Conservation (phyloP, 768 basidiomycete species). For the Plicaturopsis crispa region DNA sequence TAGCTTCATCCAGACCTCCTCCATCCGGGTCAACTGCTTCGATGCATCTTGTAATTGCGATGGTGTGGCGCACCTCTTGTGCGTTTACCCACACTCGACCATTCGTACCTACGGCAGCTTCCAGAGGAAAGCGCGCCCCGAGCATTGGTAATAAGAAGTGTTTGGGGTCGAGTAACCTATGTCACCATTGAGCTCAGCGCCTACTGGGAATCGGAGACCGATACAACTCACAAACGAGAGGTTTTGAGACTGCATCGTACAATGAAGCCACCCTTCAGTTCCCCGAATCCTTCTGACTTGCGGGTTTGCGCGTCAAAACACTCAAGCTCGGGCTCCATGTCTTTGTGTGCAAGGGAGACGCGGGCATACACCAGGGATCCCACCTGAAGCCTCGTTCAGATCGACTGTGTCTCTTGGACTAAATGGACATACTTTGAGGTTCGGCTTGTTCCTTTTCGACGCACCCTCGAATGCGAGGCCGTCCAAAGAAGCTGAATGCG, state of each 20-base stretch:
- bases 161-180: conserved; percentile 70
- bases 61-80: conserved; percentile 64
- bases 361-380: conserved; percentile 89
- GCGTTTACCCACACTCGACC: conserved; percentile 87
- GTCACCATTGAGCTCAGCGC: neutral
- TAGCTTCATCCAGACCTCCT: conserved; percentile 48
- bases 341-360: conserved; percentile 88
- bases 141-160: conserved; percentile 80
- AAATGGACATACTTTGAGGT: conserved; percentile 62
- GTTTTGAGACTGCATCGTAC: conserved; percentile 76
- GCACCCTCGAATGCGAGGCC: conserved; percentile 94
- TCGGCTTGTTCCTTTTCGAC: conserved; percentile 89
- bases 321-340: conserved; percentile 97
- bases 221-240: conserved; percentile 69
- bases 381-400: conserved; percentile 43
- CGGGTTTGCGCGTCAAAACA: conserved; percentile 92
- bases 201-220: conserved; percentile 2
- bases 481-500: conserved; percentile 81
- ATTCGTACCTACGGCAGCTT: conserved; percentile 86
- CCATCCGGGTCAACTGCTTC: conserved; percentile 76
- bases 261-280: conserved; percentile 84
- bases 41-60: conserved; percentile 72
- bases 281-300: conserved; percentile 91
- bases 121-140: conserved; percentile 77
- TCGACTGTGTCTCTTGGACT: conserved; percentile 3